A percentile compares a stretch with the other conserved stretches of the same genome.
These are phyloP conservation scores for Allomyces arbusculus DNA, from an alignment of 192 early-diverging fungal species.

Conservation along the genomic window DNA sequence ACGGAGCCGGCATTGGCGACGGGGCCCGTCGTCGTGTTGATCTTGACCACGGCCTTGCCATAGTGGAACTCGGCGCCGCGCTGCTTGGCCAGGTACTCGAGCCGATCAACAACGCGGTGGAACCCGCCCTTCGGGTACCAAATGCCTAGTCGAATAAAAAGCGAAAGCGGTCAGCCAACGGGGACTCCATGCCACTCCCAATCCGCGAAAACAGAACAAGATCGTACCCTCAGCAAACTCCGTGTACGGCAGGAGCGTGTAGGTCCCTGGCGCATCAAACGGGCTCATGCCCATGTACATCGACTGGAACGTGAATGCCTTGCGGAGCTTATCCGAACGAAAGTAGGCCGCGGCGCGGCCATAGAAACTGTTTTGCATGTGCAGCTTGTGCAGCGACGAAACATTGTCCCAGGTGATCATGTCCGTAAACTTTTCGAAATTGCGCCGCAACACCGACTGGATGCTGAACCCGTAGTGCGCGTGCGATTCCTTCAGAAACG, in stretches of 20 bases:
- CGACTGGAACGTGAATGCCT: slow-evolving; percentile 36
- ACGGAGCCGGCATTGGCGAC: neutral
- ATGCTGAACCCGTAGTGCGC: slow-evolving; percentile 26
- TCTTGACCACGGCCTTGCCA: slow-evolving; percentile 15
- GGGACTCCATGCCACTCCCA: too few relatives aligned
- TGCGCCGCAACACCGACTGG: slow-evolving; percentile 19
- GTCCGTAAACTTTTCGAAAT: slow-evolving; percentile 22
- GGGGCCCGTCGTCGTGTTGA: slow-evolving; percentile 10
- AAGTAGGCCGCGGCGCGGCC: slow-evolving; percentile 19
- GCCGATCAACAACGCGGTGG: slow-evolving; percentile 18
- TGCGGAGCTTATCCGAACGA: slow-evolving; percentile 23
- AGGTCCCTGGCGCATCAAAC: slow-evolving; percentile 34
- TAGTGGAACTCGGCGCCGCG: slow-evolving; percentile 20
- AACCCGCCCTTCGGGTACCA: slow-evolving; percentile 37
- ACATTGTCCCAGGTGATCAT: slow-evolving; percentile 17
- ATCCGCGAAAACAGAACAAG: too few relatives aligned
- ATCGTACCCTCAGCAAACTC: slow-evolving; percentile 22
- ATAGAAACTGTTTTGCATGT: slow-evolving; percentile 20
- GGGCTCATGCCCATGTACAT: slow-evolving; percentile 49
- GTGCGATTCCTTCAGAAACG: slow-evolving; percentile 15
- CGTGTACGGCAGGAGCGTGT: slow-evolving; percentile 27
- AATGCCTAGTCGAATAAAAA: slow-evolving; percentile 9
- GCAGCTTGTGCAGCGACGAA: slow-evolving; percentile 15
- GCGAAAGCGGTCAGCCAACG: too few relatives aligned
- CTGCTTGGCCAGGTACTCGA: slow-evolving; percentile 19